Base-by-base conservation (phyloP, 495 filamentous ascomycete species). In the Lichenothelia convexa region DNA sequence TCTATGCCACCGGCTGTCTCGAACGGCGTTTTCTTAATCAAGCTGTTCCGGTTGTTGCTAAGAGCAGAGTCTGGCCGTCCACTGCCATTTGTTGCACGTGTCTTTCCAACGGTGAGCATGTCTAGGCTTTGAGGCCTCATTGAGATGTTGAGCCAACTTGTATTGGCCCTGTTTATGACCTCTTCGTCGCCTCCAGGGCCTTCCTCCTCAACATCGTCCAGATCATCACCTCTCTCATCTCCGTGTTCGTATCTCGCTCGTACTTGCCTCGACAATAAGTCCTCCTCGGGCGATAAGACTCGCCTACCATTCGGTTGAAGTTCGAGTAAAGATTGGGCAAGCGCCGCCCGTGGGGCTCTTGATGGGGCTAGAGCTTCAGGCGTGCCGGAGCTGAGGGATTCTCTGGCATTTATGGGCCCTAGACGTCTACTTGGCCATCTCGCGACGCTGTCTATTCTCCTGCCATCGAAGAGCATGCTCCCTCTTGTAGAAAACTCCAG, bases 171-270 rank as follows among this genome's bases (percentile, higher is more conserved):
- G n/a, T n/a, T n/a, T n/a, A n/a, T n/a, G n/a, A n/a, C n/a, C n/a
- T n/a, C n/a, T 13, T 27, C 24, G 24, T 27, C 13, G 24, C 24
- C 24, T 8, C 7, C 8, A 8, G 13, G 24, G 24, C 8, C 8
- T 27, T 7, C 8, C 13, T 27, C 24, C 13, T 7, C 7, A 18
- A 1, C 19, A 8, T 33, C 31, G 24, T 29, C 24, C 24, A 11
- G 24, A 27, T 67, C 66, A 3, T 56, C 64, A 15, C 65, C 67
- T 16, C 60, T 60, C 29, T 71, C 71, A 26, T 65, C 60, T 3
- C 75, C 79, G 47, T 72, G 72, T 56, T 84, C 80, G 60, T 93
- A 93, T 80, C 92, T 85, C 44, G 82, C 72, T 48, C 85, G 75
- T 42, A 93, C 84, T 54, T 84, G 81, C 53, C 78, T 73, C 43